A percentile compares a stretch with the other conserved stretches of the same genome.
Evolutionary conservation across 495 filamentous ascomycete species (phyloP).

Genomic region (Barbatosphaeria neglecta): DNA sequence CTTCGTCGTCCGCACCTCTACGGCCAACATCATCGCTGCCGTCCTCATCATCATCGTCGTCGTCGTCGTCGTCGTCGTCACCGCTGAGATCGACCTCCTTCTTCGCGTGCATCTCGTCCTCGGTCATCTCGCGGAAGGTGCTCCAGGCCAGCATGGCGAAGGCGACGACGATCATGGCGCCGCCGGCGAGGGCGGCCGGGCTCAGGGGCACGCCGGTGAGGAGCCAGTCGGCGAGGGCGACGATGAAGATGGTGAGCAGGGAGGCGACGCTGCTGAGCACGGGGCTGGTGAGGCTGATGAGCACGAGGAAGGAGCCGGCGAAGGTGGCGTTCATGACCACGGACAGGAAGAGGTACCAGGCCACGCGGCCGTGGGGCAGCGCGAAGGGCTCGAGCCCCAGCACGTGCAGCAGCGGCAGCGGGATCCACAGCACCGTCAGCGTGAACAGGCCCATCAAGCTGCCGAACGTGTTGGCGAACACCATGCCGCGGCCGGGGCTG

Average conservation of each 20-base stretch:
- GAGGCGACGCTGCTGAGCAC: conserved; percentile 87
- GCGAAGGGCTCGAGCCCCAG: conserved; percentile 71
- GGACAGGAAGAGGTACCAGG: conserved; percentile 66
- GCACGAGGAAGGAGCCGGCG: conserved; percentile 83
- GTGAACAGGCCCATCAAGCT: conserved; percentile 79
- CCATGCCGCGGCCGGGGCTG: conserved; percentile 66
- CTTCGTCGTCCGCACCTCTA: not conserved
- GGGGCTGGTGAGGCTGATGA: conserved; percentile 85
- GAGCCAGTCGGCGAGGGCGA: conserved; percentile 83
- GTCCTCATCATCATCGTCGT: not conserved
- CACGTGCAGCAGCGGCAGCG: conserved; percentile 71
- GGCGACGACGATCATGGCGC: conserved; percentile 71
- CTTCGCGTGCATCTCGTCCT: conserved; percentile 56
- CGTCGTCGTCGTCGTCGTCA: not conserved
- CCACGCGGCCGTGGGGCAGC: conserved; percentile 62
- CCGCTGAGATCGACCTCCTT: conserved; percentile 19
- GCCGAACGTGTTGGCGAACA: conserved; percentile 88
- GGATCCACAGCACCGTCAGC: conserved; percentile 79
- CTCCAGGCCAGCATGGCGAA: conserved; percentile 82
- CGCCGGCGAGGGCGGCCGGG: conserved; percentile 65
- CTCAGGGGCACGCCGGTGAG: conserved; percentile 65
- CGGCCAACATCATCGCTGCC: not conserved
- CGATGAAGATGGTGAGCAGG: conserved; percentile 90
- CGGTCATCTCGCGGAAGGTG: conserved; percentile 83
- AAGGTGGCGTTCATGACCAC: conserved; percentile 79